A percentile compares a stretch with the other conserved stretches of the same genome.
Evolutionary conservation across 23 red algal genomes (phyloP).

Genomic region (Gracilaria vermiculophylla): DNA sequence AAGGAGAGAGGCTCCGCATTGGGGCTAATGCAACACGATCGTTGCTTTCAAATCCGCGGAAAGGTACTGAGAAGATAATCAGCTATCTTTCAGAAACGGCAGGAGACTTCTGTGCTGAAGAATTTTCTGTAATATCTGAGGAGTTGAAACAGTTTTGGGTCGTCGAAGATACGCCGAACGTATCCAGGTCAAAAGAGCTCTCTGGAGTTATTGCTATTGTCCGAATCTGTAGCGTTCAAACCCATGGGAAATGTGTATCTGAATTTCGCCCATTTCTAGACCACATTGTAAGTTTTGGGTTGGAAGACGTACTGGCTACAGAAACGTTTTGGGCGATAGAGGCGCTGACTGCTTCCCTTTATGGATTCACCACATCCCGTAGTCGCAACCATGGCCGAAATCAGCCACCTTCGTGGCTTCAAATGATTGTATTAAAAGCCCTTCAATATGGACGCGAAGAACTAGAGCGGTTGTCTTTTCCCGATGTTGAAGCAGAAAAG

Average conservation of each 20-base stretch:
- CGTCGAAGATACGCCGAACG: background rate
- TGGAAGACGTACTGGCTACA: background rate
- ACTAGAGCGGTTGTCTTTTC: background rate
- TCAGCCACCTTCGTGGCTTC: background rate
- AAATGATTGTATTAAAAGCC: background rate
- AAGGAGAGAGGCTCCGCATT: background rate
- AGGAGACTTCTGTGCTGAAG: background rate
- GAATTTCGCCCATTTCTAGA: constrained; percentile 1
- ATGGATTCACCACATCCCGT: background rate
- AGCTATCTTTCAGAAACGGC: background rate
- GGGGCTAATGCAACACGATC: background rate
- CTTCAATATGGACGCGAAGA: background rate
- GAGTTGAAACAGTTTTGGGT: background rate
- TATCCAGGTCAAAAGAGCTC: background rate
- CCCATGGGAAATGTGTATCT: constrained; percentile 13
- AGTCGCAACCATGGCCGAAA: background rate
- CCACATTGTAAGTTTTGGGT: background rate
- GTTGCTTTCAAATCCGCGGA: background rate
- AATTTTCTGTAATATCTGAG: background rate
- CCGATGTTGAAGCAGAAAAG: background rate
- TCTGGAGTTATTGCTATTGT: constrained; percentile 1
- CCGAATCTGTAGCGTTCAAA: constrained; percentile 5
- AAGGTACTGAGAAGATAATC: background rate
- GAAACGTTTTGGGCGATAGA: constrained; percentile 7
- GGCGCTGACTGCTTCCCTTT: constrained; percentile 18